Evolutionary conservation across 1,284 basidiomycete genomes (phyloP), one percentile per base, ranked within the genome.

Genomic region (Heliocybe sulcata): DNA sequence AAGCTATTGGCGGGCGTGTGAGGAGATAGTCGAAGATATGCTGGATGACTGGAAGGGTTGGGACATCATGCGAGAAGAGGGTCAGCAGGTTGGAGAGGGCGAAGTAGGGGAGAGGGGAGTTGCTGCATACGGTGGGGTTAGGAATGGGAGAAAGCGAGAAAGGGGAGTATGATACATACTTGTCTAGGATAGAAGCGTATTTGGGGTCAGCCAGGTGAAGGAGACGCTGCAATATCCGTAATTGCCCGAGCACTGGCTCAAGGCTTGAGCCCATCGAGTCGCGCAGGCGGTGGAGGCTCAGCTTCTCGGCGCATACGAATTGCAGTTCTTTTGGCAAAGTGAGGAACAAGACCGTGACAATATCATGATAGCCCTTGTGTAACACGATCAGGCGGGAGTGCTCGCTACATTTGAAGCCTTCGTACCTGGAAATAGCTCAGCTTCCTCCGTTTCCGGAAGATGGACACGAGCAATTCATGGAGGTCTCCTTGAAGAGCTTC

Each of bases 41-140:
- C 68, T 94, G 92, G 29, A 93, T 88, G 22, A 94, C 81, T 2
- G 85, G 78, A 22, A 95, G 77, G 0, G 87, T 90, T 9, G 92
- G 90, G 55, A 92, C 79, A 63, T 96, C 93, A 68, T 98, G 94
- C 3, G 94, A 87, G 69, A 97, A 91, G 27, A 97, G 77, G 0
- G 94, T 96, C 35, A 98, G 75, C 35, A 97, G 80, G 73, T 94
- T 93, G 11, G 93, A 91, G 8, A 98, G 79, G 0, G 93, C 92
- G 65, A 90, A 94, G 68, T 90, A 92, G 0, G 92, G 92, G 2
- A 93, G 72, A 0, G 87, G 83, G 0, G 86, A 79, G 22, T 72
- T 72, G 51, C 80, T 81, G 56, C 35, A n/a, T 1, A 14, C 57
- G 55, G 19, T 45, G 51, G 22, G 47, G 42, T 58, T 26, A 60